These are phyloP conservation scores for Picea glauca DNA, from an alignment of 75 land plant species.

Conservation along the genomic window DNA sequence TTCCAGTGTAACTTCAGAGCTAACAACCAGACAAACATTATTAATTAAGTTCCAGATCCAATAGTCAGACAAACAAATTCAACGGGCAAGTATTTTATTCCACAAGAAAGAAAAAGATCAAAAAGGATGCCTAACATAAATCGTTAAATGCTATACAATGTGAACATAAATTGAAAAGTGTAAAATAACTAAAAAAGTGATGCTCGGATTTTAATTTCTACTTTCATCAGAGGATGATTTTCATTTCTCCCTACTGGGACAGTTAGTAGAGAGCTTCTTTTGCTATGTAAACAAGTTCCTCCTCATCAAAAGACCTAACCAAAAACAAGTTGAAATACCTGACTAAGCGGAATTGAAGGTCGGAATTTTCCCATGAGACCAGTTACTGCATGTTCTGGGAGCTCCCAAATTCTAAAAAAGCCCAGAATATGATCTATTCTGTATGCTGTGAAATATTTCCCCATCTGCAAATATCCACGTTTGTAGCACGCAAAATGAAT, in stretches of 20 bases:
- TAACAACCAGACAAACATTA: neutral
- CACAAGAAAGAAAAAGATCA: neutral
- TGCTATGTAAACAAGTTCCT: neutral
- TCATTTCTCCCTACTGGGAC: neutral
- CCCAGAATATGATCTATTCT: slow-evolving; percentile 98
- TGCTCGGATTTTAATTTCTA: neutral
- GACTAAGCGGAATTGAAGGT: slow-evolving; percentile 90
- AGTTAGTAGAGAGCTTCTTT: neutral
- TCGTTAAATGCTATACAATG: neutral
- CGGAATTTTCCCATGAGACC: slow-evolving; percentile 91
- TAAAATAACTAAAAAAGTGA: neutral
- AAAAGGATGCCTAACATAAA: neutral
- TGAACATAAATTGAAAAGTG: neutral
- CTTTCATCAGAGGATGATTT: neutral
- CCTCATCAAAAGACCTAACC: neutral
- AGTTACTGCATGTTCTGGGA: slow-evolving; percentile 89
- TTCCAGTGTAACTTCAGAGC: no score
- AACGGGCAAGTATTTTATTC: neutral
- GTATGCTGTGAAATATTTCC: slow-evolving; percentile 94
- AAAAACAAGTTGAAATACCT: slow-evolving; percentile 39
- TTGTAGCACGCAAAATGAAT: slow-evolving; percentile 1
- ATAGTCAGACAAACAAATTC: neutral
- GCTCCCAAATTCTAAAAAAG: slow-evolving; percentile 98
- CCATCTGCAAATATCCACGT: slow-evolving; percentile 61
- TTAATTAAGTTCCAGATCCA: neutral